Percentiles rank a stretch among this genome's conserved stretches.
Evolutionary conservation across 2,329 filamentous ascomycete genomes (phyloP).

Genomic region (Tetracladium maxilliforme): DNA sequence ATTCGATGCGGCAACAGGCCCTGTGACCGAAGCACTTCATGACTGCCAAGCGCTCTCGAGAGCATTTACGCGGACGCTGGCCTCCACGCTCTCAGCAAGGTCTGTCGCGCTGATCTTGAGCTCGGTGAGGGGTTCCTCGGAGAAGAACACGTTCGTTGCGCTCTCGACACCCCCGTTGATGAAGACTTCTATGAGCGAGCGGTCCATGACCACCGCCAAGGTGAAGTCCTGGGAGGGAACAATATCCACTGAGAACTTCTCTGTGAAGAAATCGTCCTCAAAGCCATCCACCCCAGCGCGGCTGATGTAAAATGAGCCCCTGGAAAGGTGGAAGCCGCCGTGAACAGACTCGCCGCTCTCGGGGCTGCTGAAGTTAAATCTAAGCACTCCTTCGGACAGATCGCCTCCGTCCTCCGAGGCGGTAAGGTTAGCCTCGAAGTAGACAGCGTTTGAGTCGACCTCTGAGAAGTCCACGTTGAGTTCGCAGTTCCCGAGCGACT

Average conservation of each 20-base stretch:
- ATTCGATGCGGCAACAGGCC: no score
- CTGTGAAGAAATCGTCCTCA: slow-evolving; percentile 37
- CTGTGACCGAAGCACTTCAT: no score
- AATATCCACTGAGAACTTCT: slow-evolving; percentile 26
- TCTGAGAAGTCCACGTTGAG: slow-evolving; percentile 33
- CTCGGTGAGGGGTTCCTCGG: slow-evolving; percentile 22
- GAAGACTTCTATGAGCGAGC: slow-evolving; percentile 38
- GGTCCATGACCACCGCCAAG: slow-evolving; percentile 35
- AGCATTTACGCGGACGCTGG: no score
- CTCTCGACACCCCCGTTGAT: slow-evolving; percentile 32
- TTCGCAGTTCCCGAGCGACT: slow-evolving; percentile 28
- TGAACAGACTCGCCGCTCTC: slow-evolving; percentile 29
- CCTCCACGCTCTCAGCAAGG: slow-evolving; percentile 17
- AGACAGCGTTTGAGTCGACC: slow-evolving; percentile 33
- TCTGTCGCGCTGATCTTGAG: slow-evolving; percentile 18
- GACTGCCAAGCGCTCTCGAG: no score
- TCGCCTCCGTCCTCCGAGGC: no score
- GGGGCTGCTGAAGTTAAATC: slow-evolving; percentile 36
- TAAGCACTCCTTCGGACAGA: slow-evolving; percentile 20
- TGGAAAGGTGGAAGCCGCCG: slow-evolving; percentile 31
- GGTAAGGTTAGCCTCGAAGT: slow-evolving; percentile 37
- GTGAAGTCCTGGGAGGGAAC: slow-evolving; percentile 1
- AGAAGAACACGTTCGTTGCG: slow-evolving; percentile 35
- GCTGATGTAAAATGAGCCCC: slow-evolving; percentile 34
- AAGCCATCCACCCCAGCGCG: slow-evolving; percentile 31